A percentile compares a stretch with the other conserved stretches of the same genome.
Evolutionary conservation across 331 rosid genomes (phyloP).

Genomic region (Cydonia oblonga): DNA sequence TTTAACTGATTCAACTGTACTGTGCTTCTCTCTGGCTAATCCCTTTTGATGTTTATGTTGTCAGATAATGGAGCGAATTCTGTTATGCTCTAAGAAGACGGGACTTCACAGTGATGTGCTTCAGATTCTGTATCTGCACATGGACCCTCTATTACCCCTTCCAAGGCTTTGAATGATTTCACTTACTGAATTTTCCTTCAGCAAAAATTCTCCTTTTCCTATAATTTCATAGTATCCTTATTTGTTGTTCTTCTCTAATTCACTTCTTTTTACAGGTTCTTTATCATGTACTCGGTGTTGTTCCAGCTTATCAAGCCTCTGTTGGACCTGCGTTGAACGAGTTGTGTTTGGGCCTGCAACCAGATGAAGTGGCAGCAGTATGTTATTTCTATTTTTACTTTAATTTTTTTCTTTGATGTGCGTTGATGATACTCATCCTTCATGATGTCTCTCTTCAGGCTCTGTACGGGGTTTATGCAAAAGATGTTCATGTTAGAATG

Average conservation of each 20-base stretch:
- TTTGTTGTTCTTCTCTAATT: not conserved
- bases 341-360: conserved; percentile 80
- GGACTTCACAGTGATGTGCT: conserved; percentile 76
- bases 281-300: conserved; percentile 76
- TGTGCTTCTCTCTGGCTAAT: conserved; percentile 22
- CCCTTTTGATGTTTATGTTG: conserved; percentile 5
- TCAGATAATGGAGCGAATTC: conserved; percentile 85
- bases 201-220: not conserved
- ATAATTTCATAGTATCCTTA: not conserved
- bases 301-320: conserved; percentile 72
- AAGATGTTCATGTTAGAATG: conserved; percentile 85
- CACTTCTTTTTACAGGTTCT: conserved; percentile 48
- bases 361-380: conserved; percentile 80
- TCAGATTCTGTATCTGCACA: conserved; percentile 71
- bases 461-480: conserved; percentile 79
- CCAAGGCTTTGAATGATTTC: conserved; percentile 88
- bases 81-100: conserved; percentile 81
- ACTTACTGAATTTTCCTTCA: conserved; percentile 30
- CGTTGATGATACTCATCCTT: not conserved
- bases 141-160: conserved; percentile 87
- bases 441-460: conserved; percentile 45
- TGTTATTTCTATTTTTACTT: conserved; percentile 11
- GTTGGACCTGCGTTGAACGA: conserved; percentile 89
- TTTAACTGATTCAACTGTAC: conserved; percentile 6
- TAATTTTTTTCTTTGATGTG: conserved; percentile 11